Conservation (phyloP, 2,329 filamentous ascomycete genomes). For the Colletotrichum lini region DNA sequence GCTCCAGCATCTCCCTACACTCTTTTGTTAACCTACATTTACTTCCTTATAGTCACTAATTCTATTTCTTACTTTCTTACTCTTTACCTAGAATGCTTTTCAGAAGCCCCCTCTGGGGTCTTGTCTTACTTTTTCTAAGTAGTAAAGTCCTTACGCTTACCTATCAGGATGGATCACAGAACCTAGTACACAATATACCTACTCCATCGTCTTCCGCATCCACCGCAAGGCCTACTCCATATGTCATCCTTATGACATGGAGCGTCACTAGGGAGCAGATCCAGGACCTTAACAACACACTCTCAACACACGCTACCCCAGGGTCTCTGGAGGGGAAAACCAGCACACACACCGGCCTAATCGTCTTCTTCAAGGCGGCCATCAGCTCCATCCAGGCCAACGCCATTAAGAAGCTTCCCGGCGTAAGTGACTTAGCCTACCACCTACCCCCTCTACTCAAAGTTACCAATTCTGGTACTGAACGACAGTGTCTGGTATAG, state of each 20-base stretch:
- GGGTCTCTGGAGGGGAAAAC: not conserved
- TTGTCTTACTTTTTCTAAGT: slow-evolving; percentile 4
- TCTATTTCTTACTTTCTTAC: not conserved
- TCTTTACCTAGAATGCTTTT: slow-evolving; percentile 1
- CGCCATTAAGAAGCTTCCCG: not conserved
- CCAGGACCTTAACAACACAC: slow-evolving; percentile 8
- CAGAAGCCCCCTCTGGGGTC: not conserved
- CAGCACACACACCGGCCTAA: slow-evolving; percentile 14
- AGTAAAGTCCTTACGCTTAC: not conserved
- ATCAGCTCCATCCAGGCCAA: slow-evolving; percentile 22
- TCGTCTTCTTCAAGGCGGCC: slow-evolving; percentile 18
- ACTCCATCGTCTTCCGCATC: not conserved
- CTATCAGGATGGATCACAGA: not conserved
- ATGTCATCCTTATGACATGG: not conserved
- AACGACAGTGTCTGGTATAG: not conserved
- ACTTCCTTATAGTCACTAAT: not conserved
- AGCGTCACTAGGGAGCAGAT: slow-evolving; percentile 11
- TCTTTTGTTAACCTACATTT: not conserved
- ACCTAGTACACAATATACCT: not conserved
- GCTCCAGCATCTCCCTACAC: not conserved
- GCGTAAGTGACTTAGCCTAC: not conserved
- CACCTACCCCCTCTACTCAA: no score
- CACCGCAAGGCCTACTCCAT: not conserved
- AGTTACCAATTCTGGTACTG: not conserved
- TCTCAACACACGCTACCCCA: not conserved